These are phyloP conservation scores for Hirsutella rhossiliensis DNA, from an alignment of 2,329 filamentous ascomycete genomes.

Conservation along the genomic window DNA sequence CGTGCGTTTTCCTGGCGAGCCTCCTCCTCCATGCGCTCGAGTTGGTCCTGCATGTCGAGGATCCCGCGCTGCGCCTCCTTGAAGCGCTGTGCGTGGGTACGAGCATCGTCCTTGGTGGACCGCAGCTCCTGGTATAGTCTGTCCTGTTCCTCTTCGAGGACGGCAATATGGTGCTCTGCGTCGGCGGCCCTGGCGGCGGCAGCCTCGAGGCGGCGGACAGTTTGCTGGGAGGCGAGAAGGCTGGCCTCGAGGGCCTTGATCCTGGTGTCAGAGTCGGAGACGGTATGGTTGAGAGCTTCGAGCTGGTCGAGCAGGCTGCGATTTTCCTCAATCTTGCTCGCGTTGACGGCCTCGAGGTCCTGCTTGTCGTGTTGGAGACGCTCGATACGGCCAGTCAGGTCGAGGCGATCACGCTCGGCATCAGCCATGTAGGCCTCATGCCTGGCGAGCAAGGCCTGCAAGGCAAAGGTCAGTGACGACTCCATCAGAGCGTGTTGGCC, in stretches of 20 bases:
- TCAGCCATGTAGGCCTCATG: conserved; percentile 94
- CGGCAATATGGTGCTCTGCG: conserved; percentile 67
- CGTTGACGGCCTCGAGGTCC: conserved; percentile 65
- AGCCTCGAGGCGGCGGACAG: conserved; percentile 61
- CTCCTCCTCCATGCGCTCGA: conserved; percentile 81
- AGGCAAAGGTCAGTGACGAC: conserved; percentile 56
- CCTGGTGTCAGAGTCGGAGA: neutral
- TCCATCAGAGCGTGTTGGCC: conserved; percentile 5
- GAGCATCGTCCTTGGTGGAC: conserved; percentile 60
- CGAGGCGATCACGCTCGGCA: conserved; percentile 71
- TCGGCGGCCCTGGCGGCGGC: conserved; percentile 64
- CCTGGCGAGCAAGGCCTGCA: conserved; percentile 79
- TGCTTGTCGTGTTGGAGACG: conserved; percentile 64
- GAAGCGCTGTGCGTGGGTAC: conserved; percentile 71
- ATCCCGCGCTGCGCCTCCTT: conserved; percentile 73
- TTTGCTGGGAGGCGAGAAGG: conserved; percentile 64
- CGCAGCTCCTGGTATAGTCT: conserved; percentile 56
- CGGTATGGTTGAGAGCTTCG: conserved; percentile 59
- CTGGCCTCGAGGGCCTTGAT: conserved; percentile 38
- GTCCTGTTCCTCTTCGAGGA: conserved; percentile 73
- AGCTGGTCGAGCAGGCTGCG: conserved; percentile 69
- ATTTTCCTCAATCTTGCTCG: conserved; percentile 72
- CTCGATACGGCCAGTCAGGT: conserved; percentile 62
- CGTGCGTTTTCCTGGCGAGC: conserved; percentile 67
- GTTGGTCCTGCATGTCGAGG: conserved; percentile 68